Conservation (phyloP, 805 yeast genomes). For the Tetrapisispora phaffii region DNA sequence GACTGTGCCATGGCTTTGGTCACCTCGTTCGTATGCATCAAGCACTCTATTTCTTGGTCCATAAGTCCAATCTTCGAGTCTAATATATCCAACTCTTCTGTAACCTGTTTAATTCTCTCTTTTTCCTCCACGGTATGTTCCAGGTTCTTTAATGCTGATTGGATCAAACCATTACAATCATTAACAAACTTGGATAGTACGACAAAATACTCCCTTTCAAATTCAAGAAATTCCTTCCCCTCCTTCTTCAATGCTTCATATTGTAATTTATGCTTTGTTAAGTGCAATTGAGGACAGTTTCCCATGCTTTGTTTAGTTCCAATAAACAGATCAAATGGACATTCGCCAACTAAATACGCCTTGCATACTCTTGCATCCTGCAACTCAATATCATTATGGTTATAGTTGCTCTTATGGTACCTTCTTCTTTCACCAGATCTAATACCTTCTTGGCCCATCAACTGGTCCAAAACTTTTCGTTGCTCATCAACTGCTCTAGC, state of each 20-base stretch:
- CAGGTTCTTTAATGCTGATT: constrained; percentile 50
- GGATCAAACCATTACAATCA: constrained; percentile 59
- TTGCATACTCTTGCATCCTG: constrained; percentile 61
- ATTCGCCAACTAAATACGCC: constrained; percentile 70
- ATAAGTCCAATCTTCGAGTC: constrained; percentile 57
- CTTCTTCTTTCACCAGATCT: background rate
- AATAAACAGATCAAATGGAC: constrained; percentile 74
- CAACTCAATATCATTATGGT: constrained; percentile 26
- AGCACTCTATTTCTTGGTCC: constrained; percentile 52
- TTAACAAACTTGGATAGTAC: constrained; percentile 46
- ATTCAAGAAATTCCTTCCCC: constrained; percentile 36
- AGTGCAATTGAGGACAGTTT: constrained; percentile 64
- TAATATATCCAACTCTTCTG: constrained; percentile 48
- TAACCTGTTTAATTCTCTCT: constrained; percentile 43
- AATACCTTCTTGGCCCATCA: constrained; percentile 40
- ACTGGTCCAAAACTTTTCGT: constrained; percentile 61
- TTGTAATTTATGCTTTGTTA: constrained; percentile 62
- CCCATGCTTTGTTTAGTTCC: constrained; percentile 82
- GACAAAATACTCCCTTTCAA: constrained; percentile 37
- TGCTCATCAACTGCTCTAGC: constrained; percentile 60
- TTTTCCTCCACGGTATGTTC: constrained; percentile 64
- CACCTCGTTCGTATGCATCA: constrained; percentile 42
- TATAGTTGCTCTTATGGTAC: background rate
- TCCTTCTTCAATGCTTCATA: constrained; percentile 42
- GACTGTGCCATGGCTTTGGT: constrained; percentile 43